Evolutionary conservation across 2,329 filamentous ascomycete species (phyloP), one percentile per base, ranked within the genome.

Genomic region (Monosporascus sp.): DNA sequence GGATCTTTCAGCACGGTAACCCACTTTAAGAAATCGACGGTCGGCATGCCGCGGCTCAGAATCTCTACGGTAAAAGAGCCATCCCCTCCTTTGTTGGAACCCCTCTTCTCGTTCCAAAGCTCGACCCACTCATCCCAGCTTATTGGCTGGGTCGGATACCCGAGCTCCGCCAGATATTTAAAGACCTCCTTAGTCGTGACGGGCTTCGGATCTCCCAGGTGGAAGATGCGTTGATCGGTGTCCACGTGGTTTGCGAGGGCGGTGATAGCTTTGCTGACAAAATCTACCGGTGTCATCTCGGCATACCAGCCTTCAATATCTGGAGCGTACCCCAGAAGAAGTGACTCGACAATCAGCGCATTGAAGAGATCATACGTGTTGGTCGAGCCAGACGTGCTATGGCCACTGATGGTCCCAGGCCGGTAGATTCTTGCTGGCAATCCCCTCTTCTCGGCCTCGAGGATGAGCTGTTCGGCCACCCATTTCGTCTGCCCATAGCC

Each of bases 201-300:
- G 1, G 88, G 88, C 43, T 80, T 78, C 3, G 89, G 82, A 59
- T 92, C 87, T 6, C 88, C 88, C 0, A 92, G 74, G 61, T 92
- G 89, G 70, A 89, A 90, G 7, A 91, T 72, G 0, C 77, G 77
- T 62, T 89, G 86, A 9, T 83, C 76, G 1, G 77, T 75, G 37
- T 85, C 76, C 0, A 73, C 79, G 54, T 89, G 78, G 59, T 86
- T 83, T 41, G 85, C 79, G 20, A 92, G 78, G 18, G 87, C 82
- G 24, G 88, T 74, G 59, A 93, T 89, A 4, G 87, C 83, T 57
- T 83, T 84, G 70, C 85, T 88, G 54, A 91, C 87, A 62, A 89
- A 91, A 69, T 93, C 88, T 15, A 90, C 89, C 0, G 89, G 88
- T 0, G 89, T 91, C 88, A 92, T 92, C 71, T 93, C 89, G 1